Percentiles rank a stretch among this genome's conserved stretches.
phyloP scores from a whole-genome alignment of 202 grass and related monocot genomes.

The Dendrocalamus latiflorus region DNA sequence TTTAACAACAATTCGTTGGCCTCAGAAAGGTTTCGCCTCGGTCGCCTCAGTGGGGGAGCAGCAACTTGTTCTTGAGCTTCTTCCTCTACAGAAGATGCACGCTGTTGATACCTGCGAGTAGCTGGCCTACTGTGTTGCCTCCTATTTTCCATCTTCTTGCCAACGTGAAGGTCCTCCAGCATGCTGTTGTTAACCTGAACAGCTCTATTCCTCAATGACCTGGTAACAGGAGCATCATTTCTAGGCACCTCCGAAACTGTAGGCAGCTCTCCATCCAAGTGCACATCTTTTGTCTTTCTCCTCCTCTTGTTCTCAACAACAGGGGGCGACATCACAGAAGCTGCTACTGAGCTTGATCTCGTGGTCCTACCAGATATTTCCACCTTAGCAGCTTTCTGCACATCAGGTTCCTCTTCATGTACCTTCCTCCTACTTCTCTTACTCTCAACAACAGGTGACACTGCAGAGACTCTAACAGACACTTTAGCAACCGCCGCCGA shows the following conservation, averaged over 20 bases:
- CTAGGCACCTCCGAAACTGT: neutral
- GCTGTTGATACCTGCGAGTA: slow-evolving; percentile 5
- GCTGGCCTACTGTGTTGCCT: neutral
- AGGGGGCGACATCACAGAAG: neutral
- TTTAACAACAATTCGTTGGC: neutral
- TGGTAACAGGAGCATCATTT: slow-evolving; percentile 11
- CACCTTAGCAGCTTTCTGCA: neutral
- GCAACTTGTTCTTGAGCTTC: neutral
- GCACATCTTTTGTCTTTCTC: neutral
- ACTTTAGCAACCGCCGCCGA: too few relatives aligned
- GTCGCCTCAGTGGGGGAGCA: slow-evolving; percentile 4
- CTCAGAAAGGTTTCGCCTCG: neutral
- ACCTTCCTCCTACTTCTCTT: neutral
- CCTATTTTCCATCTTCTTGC: neutral
- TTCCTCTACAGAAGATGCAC: slow-evolving; percentile 7
- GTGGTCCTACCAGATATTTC: slow-evolving; percentile 8
- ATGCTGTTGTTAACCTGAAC: neutral
- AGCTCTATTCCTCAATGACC: slow-evolving; percentile 20
- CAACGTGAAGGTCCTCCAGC: neutral
- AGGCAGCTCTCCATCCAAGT: neutral
- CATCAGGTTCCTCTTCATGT: neutral
- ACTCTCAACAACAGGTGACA: neutral
- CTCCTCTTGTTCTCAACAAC: slow-evolving; percentile 20
- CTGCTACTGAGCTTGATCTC: slow-evolving; percentile 6
- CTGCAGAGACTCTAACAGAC: too few relatives aligned